Percentiles rank a stretch among this genome's conserved stretches.
Evolutionary conservation across 768 basidiomycete genomes (phyloP).

Genomic region (Panus rudis): DNA sequence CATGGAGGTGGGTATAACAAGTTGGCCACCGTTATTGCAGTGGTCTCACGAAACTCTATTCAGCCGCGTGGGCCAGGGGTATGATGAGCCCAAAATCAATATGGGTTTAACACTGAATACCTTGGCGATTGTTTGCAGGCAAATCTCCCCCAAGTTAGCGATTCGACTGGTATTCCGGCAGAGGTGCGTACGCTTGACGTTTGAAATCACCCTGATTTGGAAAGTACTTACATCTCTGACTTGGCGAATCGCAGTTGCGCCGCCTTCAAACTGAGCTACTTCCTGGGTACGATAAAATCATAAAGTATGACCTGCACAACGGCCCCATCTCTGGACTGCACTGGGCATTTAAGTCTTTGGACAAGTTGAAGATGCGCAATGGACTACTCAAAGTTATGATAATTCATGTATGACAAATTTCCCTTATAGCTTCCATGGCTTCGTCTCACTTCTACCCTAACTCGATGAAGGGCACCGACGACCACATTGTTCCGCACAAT

Average conservation of each 20-base stretch:
- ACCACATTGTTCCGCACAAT: constrained; percentile 46
- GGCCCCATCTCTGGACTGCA: neutral
- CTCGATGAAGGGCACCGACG: constrained; percentile 45
- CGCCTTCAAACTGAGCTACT: neutral
- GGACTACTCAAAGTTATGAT: neutral
- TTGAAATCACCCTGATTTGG: neutral
- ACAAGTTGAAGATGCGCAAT: neutral
- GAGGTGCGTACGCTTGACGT: neutral
- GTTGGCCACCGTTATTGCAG: neutral
- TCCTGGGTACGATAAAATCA: neutral
- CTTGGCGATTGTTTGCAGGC: neutral
- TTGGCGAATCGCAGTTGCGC: neutral
- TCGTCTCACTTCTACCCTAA: neutral
- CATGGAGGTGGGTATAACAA: constrained; percentile 30
- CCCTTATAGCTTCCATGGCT: neutral
- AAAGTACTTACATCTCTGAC: neutral
- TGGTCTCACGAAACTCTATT: neutral
- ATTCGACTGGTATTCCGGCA: neutral
- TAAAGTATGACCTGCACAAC: neutral
- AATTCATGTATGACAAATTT: neutral
- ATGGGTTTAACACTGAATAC: neutral
- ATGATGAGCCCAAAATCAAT: neutral
- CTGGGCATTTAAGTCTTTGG: neutral
- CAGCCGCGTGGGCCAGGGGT: neutral
- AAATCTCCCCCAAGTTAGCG: neutral